Base-by-base conservation (phyloP, 371 early-diverging fungal genomes). In the Apophysomyces trapeziformis region DNA sequence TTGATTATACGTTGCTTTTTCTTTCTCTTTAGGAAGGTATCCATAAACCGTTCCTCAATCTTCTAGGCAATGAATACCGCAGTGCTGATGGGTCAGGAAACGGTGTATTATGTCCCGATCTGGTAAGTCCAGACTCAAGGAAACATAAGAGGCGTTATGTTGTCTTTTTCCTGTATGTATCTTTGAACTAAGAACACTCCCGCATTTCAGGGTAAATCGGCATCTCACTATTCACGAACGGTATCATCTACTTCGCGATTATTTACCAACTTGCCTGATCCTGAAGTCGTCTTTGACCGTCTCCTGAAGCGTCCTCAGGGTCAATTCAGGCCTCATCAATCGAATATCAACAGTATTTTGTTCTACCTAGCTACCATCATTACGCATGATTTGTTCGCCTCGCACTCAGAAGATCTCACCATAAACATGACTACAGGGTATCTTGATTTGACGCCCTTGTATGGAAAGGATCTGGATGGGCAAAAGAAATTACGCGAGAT, bases 361-460 rank as follows among this genome's bases (percentile, higher is more conserved):
- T 71, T 85, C 7, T 77, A 82, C 47, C 57, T 86, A 35, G 86
- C 79, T 7, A 79, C 72, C 36, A 47, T 86, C 14, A 83, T 86
- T 47, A 86, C 84, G 0, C 86, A 86, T 61, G 86, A 86, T 58
- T 65, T 86, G 13, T 86, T 86, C 59, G 69, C 77, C 45, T 72
- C 83, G 8, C 76, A 77, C n/a, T 63, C 82, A 4, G 64, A 58
- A 0, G 61, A 83, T 32, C 77, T 79, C 0, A 57, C 32, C 18
- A 73, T 68, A 21, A 86, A 86, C 57, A 64, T 77, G 58, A 83
- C 82, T 3, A 77, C 85, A 7, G 72, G 78, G 39, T 86, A 86
- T 63, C 38, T 71, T 14, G 86, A 86, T 59, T 60, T 83, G 69
- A 78, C 79, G 6, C 65, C 71, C 7, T 68, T 86, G 16, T 86